Percentiles rank a stretch among this genome's conserved stretches.
These are phyloP conservation scores for Hypoxylon fragiforme DNA, from an alignment of 495 filamentous ascomycete species.

Conservation along the genomic window DNA sequence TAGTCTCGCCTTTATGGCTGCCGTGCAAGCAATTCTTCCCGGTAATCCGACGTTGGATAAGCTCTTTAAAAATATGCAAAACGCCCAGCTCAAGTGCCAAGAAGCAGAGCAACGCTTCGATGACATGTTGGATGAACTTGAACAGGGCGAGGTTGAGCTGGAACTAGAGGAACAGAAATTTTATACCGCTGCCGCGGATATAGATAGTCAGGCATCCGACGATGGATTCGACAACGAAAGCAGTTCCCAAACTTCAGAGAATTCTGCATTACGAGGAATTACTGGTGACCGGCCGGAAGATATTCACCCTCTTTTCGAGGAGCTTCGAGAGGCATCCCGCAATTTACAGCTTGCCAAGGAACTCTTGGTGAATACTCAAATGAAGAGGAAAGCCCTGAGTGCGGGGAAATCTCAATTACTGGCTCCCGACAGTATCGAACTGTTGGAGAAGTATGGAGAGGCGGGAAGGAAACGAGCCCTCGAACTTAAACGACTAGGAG, in stretches of 20 bases:
- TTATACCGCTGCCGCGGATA: constrained; percentile 23
- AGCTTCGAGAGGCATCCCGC: constrained; percentile 31
- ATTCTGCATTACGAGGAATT: constrained; percentile 30
- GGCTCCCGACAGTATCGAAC: constrained; percentile 28
- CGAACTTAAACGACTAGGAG: constrained; percentile 30
- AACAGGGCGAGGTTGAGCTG: constrained; percentile 19
- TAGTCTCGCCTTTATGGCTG: constrained; percentile 34
- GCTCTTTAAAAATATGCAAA: constrained; percentile 34
- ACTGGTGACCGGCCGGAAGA: constrained; percentile 34
- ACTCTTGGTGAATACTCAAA: constrained; percentile 34
- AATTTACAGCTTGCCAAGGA: constrained; percentile 38
- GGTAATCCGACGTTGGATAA: constrained; percentile 19
- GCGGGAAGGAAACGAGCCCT: constrained; percentile 34
- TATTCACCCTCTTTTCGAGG: constrained; percentile 35
- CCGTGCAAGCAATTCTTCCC: constrained; percentile 27
- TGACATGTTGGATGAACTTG: constrained; percentile 29
- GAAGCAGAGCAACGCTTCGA: constrained; percentile 36
- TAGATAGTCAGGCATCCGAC: constrained; percentile 10
- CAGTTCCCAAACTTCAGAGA: constrained; percentile 21
- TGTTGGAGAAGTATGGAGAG: constrained; percentile 35
- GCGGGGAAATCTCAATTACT: constrained; percentile 34
- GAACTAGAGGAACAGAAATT: constrained; percentile 29
- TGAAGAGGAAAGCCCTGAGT: constrained; percentile 35
- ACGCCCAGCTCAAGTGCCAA: constrained; percentile 21
- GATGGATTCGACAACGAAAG: constrained; percentile 23